Percentiles rank a stretch among this genome's conserved stretches.
These are phyloP conservation scores for Penicillium capsulatum DNA, from an alignment of 2,329 filamentous ascomycete species.

Conservation along the genomic window DNA sequence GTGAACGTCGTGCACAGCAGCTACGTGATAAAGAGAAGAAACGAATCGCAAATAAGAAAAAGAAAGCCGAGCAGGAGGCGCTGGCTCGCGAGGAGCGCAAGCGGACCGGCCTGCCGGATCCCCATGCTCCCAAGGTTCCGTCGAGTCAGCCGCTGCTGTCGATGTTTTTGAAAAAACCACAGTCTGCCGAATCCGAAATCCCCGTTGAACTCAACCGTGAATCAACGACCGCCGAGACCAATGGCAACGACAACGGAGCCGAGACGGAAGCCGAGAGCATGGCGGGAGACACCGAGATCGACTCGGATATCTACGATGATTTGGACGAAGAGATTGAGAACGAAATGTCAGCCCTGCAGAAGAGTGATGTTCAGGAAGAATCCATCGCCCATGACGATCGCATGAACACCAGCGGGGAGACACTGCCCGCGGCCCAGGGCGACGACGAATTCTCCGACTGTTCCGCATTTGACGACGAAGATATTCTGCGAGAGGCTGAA, in stretches of 20 bases:
- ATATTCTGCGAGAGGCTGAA: conserved; percentile 25
- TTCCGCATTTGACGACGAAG: conserved; percentile 31
- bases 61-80: conserved; percentile 34
- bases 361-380: conserved; percentile 2
- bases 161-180: conserved; percentile 24
- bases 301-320: conserved; percentile 21
- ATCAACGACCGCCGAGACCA: conserved; percentile 4
- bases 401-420: conserved; percentile 1
- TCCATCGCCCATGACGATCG: background rate
- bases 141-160: conserved; percentile 35
- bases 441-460: conserved; percentile 35
- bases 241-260: conserved; percentile 3
- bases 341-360: conserved; percentile 10
- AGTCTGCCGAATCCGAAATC: background rate
- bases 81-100: conserved; percentile 31
- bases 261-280: conserved; percentile 11
- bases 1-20: conserved; percentile 38
- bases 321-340: conserved; percentile 19
- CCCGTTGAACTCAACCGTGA: background rate
- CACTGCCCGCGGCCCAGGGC: conserved; percentile 11
- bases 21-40: conserved; percentile 35
- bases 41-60: conserved; percentile 34
- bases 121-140: conserved; percentile 27
- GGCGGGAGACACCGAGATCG: conserved; percentile 21
- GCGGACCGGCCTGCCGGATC: conserved; percentile 31